Evolutionary conservation across 148 eudicot genomes (phyloP).

Genomic region (Nyssa sinensis): DNA sequence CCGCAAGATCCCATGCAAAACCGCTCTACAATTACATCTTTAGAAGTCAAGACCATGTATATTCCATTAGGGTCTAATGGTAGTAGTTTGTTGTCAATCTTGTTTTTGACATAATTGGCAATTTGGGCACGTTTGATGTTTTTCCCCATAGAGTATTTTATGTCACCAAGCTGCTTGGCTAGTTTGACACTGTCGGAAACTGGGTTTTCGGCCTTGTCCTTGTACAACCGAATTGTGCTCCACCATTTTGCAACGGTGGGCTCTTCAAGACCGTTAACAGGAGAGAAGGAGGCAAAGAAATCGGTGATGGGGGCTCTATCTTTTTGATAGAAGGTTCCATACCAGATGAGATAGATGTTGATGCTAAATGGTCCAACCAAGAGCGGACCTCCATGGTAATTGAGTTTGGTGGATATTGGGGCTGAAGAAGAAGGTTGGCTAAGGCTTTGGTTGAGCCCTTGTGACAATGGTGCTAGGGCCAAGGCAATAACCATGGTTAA

Average conservation of each 20-base stretch:
- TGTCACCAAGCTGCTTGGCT: constrained; percentile 9
- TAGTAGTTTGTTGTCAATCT: constrained; percentile 3
- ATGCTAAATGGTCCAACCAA: constrained; percentile 10
- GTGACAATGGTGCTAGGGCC: constrained; percentile 7
- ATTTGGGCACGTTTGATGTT: constrained; percentile 21
- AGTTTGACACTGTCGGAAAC: constrained; percentile 6
- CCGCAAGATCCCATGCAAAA: constrained; percentile 23
- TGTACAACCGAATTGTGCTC: constrained; percentile 11
- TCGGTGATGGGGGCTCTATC: constrained; percentile 20
- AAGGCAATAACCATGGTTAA: no score
- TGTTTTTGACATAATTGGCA: constrained; percentile 14
- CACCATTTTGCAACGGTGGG: constrained; percentile 11
- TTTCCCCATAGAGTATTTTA: constrained; percentile 12
- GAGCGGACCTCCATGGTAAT: constrained; percentile 23
- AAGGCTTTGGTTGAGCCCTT: constrained; percentile 16
- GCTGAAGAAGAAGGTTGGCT: constrained; percentile 17
- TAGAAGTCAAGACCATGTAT: constrained; percentile 18
- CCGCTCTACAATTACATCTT: constrained; percentile 13
- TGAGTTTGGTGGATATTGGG: constrained; percentile 14
- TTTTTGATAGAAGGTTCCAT: constrained; percentile 12
- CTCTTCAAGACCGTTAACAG: not conserved
- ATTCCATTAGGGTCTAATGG: constrained; percentile 16
- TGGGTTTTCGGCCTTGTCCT: constrained; percentile 8
- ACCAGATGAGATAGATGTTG: constrained; percentile 20
- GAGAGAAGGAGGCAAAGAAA: constrained; percentile 15